A percentile compares a stretch with the other conserved stretches of the same genome.
These are phyloP conservation scores for Sphenostylis stenocarpa DNA, from an alignment of 306 rosid species.

Conservation along the genomic window DNA sequence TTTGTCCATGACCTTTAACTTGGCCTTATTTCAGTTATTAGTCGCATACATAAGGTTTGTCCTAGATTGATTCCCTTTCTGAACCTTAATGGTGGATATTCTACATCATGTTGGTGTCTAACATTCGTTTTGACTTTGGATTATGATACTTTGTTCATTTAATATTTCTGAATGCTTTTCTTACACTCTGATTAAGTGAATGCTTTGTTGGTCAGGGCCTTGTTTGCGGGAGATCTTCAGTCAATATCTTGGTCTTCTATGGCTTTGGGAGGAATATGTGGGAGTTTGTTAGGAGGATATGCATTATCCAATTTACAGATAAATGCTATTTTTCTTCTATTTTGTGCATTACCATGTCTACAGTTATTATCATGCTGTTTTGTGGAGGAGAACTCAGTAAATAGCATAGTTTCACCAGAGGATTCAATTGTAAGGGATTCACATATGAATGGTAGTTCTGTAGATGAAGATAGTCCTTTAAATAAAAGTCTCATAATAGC, in stretches of 20 bases:
- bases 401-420: slow-evolving; percentile 35
- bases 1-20: slow-evolving; percentile 17
- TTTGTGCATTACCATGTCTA: slow-evolving; percentile 62
- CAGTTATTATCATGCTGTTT: slow-evolving; percentile 76
- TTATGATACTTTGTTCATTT: neutral
- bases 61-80: neutral
- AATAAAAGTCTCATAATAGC: slow-evolving; percentile 38
- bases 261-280: slow-evolving; percentile 88
- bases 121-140: slow-evolving; percentile 9
- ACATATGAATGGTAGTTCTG: slow-evolving; percentile 32
- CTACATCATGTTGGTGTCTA: slow-evolving; percentile 8
- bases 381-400: slow-evolving; percentile 61
- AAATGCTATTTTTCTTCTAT: slow-evolving; percentile 68
- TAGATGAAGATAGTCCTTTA: slow-evolving; percentile 40
- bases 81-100: slow-evolving; percentile 12
- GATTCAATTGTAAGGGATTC: slow-evolving; percentile 33
- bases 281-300: slow-evolving; percentile 79
- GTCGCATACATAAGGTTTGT: slow-evolving; percentile 1
- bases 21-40: slow-evolving; percentile 12
- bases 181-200: slow-evolving; percentile 12
- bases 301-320: slow-evolving; percentile 66
- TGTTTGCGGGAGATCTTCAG: slow-evolving; percentile 84
- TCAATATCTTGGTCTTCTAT: slow-evolving; percentile 78
- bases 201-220: slow-evolving; percentile 54
- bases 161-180: neutral